Base-by-base conservation (phyloP, 352 stramenopile genomes). In the Phytophthora tentaculata region DNA sequence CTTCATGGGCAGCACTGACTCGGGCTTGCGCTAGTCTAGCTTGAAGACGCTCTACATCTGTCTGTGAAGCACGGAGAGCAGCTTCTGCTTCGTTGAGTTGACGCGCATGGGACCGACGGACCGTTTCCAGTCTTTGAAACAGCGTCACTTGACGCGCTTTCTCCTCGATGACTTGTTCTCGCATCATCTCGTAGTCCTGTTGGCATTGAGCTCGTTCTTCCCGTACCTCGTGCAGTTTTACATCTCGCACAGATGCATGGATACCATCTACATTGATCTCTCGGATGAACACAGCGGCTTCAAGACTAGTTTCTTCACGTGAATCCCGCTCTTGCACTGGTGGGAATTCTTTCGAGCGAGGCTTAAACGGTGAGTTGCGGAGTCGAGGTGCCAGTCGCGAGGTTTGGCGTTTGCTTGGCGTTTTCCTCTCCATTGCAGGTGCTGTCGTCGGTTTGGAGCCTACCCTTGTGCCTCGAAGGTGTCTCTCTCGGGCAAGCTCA, bases 91-190 rank as follows among this genome's bases (percentile, higher is more conserved):
- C 51, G 6, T 65, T 51, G 4, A 67, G 57, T 32, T 79, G 67
- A 17, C 9, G 44, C 14, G 68, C 26, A 32, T 76, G 68, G 1
- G 67, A 62, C 12, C 49, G 50, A 9, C 66, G 65, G 29, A 60
- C 37, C n/a, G 61, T 14, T 19, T 79, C 63, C 41, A 79, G 60
- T 26, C 68, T 50, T 39, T 69, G 72, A 20, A 76, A 79, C 8
- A 79, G 58, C 29, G 56, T 52, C 13, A 79, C 72, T 51, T 79
- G 72, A 0, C 64, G 61, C 2, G 61, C 53, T 60, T 79, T 79
- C 39, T 76, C 72, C 20, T 73, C 57, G 20, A 79, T 68, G 10
- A 79, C 62, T 55, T 79, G 64, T 22, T 79, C 68, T 3, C 68
- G 67, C 67, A 79, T 76, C 14, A 43, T 56, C 54, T 65, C 64